Percentiles rank a stretch among this genome's conserved stretches.
phyloP scores from a whole-genome alignment of 768 basidiomycete species.

The Candolleomyces eurysporus region DNA sequence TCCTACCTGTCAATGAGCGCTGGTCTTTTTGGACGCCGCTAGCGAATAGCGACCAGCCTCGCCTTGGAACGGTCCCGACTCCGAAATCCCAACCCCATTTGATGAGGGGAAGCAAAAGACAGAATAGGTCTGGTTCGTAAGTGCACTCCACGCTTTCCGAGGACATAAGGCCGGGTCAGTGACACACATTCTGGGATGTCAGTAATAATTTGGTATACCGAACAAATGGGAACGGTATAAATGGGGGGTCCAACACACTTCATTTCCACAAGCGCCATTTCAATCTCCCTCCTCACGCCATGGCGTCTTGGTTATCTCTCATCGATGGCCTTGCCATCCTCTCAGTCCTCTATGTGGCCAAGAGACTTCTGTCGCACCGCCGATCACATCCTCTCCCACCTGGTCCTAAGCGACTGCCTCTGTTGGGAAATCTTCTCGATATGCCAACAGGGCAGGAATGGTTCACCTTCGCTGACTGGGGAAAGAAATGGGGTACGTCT shows the following conservation, averaged over 20 bases:
- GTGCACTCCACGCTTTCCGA: too few relatives aligned
- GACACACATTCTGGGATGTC: too few relatives aligned
- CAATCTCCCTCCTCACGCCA: not conserved
- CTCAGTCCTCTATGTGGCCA: conserved; percentile 5
- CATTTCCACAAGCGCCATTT: not conserved
- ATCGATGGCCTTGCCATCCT: not conserved
- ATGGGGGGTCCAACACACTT: not conserved
- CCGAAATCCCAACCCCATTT: too few relatives aligned
- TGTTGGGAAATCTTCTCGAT: conserved; percentile 48
- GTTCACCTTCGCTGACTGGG: conserved; percentile 46
- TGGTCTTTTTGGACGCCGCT: too few relatives aligned
- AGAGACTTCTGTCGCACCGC: conserved; percentile 11
- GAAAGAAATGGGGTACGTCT: conserved; percentile 38
- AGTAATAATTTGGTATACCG: too few relatives aligned
- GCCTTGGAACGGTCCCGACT: too few relatives aligned
- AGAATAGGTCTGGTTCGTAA: too few relatives aligned
- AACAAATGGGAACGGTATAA: too few relatives aligned
- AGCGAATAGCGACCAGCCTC: too few relatives aligned
- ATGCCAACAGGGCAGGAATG: conserved; percentile 47
- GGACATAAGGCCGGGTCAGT: too few relatives aligned
- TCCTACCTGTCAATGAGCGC: too few relatives aligned
- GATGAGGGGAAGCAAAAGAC: too few relatives aligned
- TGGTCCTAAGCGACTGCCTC: conserved; percentile 41
- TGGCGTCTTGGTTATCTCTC: not conserved
- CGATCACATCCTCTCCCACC: conserved; percentile 34